Base-by-base conservation (phyloP, 169 alveolate species). In the Theileria equi region DNA sequence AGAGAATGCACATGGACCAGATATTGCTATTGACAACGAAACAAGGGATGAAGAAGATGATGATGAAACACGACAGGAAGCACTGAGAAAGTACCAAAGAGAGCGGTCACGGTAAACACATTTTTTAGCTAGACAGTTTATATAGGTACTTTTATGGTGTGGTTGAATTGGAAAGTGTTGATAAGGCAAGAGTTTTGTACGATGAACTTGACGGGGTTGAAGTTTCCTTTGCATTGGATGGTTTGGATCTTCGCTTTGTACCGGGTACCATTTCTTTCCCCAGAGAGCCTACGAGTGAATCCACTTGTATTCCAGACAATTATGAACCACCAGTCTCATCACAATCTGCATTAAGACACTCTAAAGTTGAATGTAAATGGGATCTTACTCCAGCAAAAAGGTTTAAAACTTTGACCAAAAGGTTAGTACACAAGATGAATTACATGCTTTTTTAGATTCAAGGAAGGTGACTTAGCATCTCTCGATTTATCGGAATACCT, bases 181-280 rank as follows among this genome's bases (percentile, higher is more conserved):
- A 91, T 54, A 91, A 96, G 45, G 98, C 98, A 3, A 89, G 80
- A 71, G 74, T 76, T 40, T 67, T 96, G 19, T 95, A 94, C 87
- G 94, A 93, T 60, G 97, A 95, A 63, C 84, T 94, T 60, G 97
- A 96, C 87, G 98, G 97, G 17, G 82, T 87, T 74, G 99, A 96
- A 70, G 94, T 95, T 45, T 97, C 93, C 65, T 84, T 94, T 61
- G 92, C 97, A 48, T 90, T 95, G 50, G 89, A 94, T 63, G 90
- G 94, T 49, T 77, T 96, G 58, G 98, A 95, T 79, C 85, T 96
- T 58, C 84, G 98, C 52, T 95, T 95, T 78, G 89, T 96, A 8
- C 98, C 98, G 23, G 95, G 91, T 55, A 91, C 89, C 31, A 57
- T 94, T 23, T 81, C 81, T 29, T 93, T 96, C 60, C 98, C 97